phyloP scores from a whole-genome alignment of 345 rosid genomes.

The Ceriops zippeliana region DNA sequence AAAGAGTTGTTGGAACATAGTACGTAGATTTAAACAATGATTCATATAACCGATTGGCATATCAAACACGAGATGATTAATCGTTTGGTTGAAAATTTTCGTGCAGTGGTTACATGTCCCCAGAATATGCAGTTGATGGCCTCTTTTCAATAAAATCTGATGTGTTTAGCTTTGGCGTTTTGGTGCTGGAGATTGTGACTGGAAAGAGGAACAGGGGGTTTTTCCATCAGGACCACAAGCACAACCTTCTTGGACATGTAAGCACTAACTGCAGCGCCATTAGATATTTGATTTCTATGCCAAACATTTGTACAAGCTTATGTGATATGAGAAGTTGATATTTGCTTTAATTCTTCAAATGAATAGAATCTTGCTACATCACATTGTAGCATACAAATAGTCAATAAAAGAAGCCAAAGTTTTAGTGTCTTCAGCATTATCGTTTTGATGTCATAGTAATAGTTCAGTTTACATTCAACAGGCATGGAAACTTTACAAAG shows the following conservation, averaged over 20 bases:
- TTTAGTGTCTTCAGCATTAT: too few species aligned
- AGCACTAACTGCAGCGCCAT: not conserved
- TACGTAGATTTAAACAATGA: slow-evolving; percentile 20
- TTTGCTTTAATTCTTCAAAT: not conserved
- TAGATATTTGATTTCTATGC: too few species aligned
- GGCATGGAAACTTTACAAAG: slow-evolving; percentile 29
- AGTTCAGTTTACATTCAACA: not conserved
- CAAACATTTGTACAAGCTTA: too few species aligned
- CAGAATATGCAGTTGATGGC: slow-evolving; percentile 36
- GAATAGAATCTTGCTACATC: not conserved
- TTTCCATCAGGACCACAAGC: slow-evolving; percentile 20
- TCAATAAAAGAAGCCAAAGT: not conserved
- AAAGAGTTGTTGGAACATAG: slow-evolving; percentile 48
- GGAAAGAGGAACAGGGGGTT: slow-evolving; percentile 30
- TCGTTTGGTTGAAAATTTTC: not conserved
- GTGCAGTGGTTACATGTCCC: slow-evolving; percentile 40
- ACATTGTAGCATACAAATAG: not conserved
- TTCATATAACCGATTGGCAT: not conserved
- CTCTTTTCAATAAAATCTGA: slow-evolving; percentile 29
- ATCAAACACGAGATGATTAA: not conserved
- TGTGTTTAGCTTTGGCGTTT: slow-evolving; percentile 31
- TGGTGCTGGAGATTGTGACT: slow-evolving; percentile 27
- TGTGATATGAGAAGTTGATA: not conserved
- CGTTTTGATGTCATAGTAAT: not conserved
- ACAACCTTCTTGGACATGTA: slow-evolving; percentile 35